Conservation (phyloP, 192 early-diverging fungal genomes). For the Coemansia guatemalensis region DNA sequence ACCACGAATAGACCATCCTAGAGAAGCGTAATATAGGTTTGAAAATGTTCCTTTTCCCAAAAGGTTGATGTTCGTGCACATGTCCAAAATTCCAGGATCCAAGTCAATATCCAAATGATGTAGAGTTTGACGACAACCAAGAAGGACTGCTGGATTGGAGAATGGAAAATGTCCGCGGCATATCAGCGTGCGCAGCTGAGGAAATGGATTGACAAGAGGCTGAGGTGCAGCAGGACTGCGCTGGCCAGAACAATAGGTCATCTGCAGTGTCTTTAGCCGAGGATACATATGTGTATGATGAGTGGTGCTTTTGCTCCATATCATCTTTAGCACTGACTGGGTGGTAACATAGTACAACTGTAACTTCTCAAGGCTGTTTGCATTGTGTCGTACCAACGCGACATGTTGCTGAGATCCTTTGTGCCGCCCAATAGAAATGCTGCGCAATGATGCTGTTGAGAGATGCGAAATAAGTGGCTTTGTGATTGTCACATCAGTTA, state of each 20-base stretch:
- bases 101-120: slow-evolving; percentile 22
- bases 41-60: slow-evolving; percentile 6
- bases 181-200: slow-evolving; percentile 21
- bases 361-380: slow-evolving; percentile 20
- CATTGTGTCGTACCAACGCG: slow-evolving; percentile 25
- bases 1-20: slow-evolving; percentile 9
- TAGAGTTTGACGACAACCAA: slow-evolving; percentile 7
- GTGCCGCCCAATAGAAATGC: slow-evolving; percentile 19
- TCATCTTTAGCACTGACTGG: slow-evolving; percentile 20
- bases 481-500: background rate
- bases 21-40: slow-evolving; percentile 7
- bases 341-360: slow-evolving; percentile 9
- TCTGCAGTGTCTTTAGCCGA: slow-evolving; percentile 20
- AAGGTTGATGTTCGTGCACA: background rate
- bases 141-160: slow-evolving; percentile 10
- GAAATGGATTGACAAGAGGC: slow-evolving; percentile 18
- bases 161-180: slow-evolving; percentile 24
- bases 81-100: slow-evolving; percentile 5
- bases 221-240: background rate
- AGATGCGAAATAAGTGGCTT: slow-evolving; percentile 7
- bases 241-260: background rate
- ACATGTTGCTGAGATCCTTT: slow-evolving; percentile 20
- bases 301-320: background rate
- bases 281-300: slow-evolving; percentile 27
- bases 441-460: slow-evolving; percentile 14